Base-by-base conservation (phyloP, 2,329 filamentous ascomycete genomes). In the Pseudogymnoascus sp. region DNA sequence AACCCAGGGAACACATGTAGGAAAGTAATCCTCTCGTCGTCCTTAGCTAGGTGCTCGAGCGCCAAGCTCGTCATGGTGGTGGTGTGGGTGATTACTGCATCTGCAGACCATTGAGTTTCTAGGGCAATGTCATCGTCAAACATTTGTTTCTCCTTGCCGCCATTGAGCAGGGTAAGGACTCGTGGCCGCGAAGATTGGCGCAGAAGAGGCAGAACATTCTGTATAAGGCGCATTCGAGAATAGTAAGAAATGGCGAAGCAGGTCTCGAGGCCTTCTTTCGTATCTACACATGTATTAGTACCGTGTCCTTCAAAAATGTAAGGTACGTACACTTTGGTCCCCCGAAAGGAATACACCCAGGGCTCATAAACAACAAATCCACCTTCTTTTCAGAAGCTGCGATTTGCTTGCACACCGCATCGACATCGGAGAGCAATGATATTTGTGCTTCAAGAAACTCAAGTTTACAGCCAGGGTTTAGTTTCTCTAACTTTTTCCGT, bases 161-260 rank as follows among this genome's bases (percentile, higher is more conserved):
- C 83, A 0, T 78, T 80, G 0, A 83, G 72, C 14, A 87, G 80
- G 16, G 75, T 80, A 31, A 87, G 77, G 7, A 86, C 82, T 7
- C 84, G 80, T 0, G 80, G 77, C 2, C 63, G 63, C 3, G 83
- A 72, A 1, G 71, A 67, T 0, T 73, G 64, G 0, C 80, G 78
- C 0, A 88, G 76, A 0, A 82, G 76, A 0, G 85, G 84, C 8
- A 88, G 78, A 0, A 88, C 78, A 60, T 85, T 83, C 63, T 78
- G 66, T 14, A 80, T 75, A 68, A 87, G 82, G 49, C 82, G 81
- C 61, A 82, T 76, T 11, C 85, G 84, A 1, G 81, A 76, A 72
- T 88, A 87, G 72, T 83, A 83, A 9, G 76, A 75, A 14, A 87
- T 75, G 6, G 80, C 76, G 23, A 79, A 76, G 33, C 79, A 76